These are phyloP conservation scores for Chaetomium tenue DNA, from an alignment of 495 filamentous ascomycete genomes.

Conservation along the genomic window DNA sequence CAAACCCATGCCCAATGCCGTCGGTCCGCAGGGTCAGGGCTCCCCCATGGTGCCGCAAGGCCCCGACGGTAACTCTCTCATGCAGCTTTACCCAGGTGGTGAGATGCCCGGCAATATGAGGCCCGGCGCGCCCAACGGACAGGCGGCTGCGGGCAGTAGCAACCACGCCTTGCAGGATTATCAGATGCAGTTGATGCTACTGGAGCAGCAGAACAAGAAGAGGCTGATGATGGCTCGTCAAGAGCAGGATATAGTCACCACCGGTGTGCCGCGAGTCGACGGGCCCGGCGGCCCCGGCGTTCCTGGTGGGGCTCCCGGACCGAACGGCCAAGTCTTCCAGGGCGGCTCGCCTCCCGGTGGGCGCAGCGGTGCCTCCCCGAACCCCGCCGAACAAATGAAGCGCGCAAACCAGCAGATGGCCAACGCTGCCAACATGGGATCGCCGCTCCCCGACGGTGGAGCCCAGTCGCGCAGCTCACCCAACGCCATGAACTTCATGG, in stretches of 20 bases:
- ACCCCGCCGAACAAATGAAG: constrained; percentile 85
- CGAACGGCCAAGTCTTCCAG: constrained; percentile 55
- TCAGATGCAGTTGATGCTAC: constrained; percentile 98
- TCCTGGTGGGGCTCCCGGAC: constrained; percentile 53
- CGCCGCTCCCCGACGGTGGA: constrained; percentile 74
- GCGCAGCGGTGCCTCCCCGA: constrained; percentile 81
- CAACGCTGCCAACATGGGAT: constrained; percentile 66
- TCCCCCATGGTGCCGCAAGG: constrained; percentile 77
- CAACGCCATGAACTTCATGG: constrained; percentile 73
- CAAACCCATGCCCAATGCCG: constrained; percentile 56
- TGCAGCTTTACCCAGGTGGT: constrained; percentile 61
- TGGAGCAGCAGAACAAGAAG: constrained; percentile 99
- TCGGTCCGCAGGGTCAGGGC: constrained; percentile 59
- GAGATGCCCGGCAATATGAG: constrained; percentile 57
- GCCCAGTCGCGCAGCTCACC: constrained; percentile 76
- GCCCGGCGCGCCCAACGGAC: constrained; percentile 54
- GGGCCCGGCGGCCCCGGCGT: constrained; percentile 54
- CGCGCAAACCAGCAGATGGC: constrained; percentile 86
- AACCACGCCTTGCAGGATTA: constrained; percentile 98
- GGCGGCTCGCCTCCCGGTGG: constrained; percentile 80
- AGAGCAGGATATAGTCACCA: constrained; percentile 80
- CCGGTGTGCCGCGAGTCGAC: constrained; percentile 50
- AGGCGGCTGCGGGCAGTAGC: constrained; percentile 55
- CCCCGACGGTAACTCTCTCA: constrained; percentile 61
- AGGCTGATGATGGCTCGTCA: constrained; percentile 94